phyloP scores from a whole-genome alignment of 257 asterid species.

The Ilex aquifolium region DNA sequence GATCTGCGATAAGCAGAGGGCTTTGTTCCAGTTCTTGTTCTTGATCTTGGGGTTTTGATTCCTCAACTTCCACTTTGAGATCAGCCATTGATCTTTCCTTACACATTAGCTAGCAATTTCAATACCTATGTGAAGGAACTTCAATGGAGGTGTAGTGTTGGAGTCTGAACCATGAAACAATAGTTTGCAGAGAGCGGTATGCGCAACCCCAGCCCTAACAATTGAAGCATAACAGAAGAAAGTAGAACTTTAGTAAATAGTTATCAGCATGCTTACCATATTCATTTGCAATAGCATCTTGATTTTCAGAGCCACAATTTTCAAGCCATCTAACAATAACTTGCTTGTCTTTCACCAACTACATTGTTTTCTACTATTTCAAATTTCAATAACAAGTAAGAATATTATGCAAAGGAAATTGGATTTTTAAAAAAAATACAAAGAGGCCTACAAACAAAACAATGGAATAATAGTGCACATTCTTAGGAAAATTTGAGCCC shows the following conservation, averaged over 20 bases:
- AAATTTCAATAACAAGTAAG: too few species aligned
- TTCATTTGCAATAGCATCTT: background rate
- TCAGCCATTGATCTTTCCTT: background rate
- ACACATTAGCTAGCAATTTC: background rate
- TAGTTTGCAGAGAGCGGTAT: constrained; percentile 92
- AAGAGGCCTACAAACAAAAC: too few species aligned
- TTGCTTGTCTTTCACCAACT: too few species aligned
- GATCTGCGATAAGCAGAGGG: background rate
- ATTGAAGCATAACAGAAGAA: background rate
- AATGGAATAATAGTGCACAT: too few species aligned
- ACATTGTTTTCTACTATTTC: too few species aligned
- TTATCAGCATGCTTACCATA: too few species aligned
- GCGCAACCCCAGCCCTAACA: constrained; percentile 99
- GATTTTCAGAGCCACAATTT: background rate
- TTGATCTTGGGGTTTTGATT: background rate
- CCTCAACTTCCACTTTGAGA: background rate
- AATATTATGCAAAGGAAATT: too few species aligned
- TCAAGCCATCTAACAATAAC: background rate
- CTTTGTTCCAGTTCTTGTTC: background rate
- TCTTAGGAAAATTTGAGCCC: background rate
- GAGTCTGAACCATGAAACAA: constrained; percentile 89
- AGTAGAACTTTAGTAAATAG: too few species aligned
- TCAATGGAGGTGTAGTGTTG: constrained; percentile 79
- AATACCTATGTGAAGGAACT: constrained; percentile 88
- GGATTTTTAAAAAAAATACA: too few species aligned